Evolutionary conservation across 192 early-diverging fungal species (phyloP), one percentile per base, ranked within the genome.

Genomic region (Spinellus fusiger): DNA sequence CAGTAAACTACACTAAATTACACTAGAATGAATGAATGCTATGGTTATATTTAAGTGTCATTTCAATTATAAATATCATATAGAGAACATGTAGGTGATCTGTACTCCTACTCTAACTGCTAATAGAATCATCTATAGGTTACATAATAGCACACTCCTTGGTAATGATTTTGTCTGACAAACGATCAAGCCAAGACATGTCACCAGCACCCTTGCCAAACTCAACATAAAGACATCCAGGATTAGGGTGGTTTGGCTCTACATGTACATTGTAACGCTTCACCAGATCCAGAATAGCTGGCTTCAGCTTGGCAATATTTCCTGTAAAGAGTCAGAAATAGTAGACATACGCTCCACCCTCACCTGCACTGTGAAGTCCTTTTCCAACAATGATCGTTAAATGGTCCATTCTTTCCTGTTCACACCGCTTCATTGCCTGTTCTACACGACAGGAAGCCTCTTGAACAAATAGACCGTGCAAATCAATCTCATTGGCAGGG

Each of bases 391-490:
- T 88, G 15, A 90, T 82, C 1, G 60, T 64, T 49, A 87, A 61
- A 31, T 73, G 32, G 32, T 70, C 60, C 28, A 70, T 60, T 1
- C 71, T 64, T 23, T 77, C 71, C 40, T 53, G 56, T 57, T 80
- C 51, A 65, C 86, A 90, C 28, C 62, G 44, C 12, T 53, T 37
- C 15, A 88, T 74, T 22, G 78, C 73, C 28, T 69, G 65, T 23
- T 80, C 74, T 1, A 82, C 68, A 9, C 73, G 65, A 5, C 64
- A 73, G 4, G 80, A 52, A 0, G 88, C 86, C 61, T 88, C 88
- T 56, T 67, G 58, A 27, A 90, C 88, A 61, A 74, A 83, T 12
- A 87, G 59, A 5, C 86, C 88, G 47, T 90, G 88, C 26, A 90
- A 53, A 67, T 90, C 88, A 49, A 90, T 59, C 56, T 88, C 78